Evolutionary conservation across 768 basidiomycete genomes (phyloP).

Genomic region (Hygrophoropsis aurantiaca): DNA sequence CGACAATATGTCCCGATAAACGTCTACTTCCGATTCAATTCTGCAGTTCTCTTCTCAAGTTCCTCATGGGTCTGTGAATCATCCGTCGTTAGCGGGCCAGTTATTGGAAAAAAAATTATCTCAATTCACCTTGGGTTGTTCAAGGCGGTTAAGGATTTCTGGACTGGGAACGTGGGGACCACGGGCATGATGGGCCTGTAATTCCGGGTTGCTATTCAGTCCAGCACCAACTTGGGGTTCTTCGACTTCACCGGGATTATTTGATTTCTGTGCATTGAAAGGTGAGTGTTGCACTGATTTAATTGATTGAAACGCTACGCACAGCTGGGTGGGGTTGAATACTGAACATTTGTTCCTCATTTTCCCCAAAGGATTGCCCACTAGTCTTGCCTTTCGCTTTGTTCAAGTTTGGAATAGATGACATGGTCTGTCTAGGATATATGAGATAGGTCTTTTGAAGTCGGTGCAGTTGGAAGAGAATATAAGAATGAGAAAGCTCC

Average conservation of each 20-base stretch:
- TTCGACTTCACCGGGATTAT: constrained; percentile 53
- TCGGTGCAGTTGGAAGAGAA: too few relatives aligned
- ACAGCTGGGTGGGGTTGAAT: constrained; percentile 68
- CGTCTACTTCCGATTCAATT: constrained; percentile 39
- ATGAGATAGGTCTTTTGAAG: too few relatives aligned
- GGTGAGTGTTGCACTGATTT: background rate
- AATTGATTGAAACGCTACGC: constrained; percentile 13
- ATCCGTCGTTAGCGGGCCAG: background rate
- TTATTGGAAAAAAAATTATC: background rate
- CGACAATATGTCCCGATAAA: background rate
- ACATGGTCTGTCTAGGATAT: background rate
- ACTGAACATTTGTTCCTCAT: constrained; percentile 41
- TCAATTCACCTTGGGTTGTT: constrained; percentile 44
- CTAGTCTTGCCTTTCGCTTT: constrained; percentile 12
- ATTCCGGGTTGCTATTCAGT: constrained; percentile 37
- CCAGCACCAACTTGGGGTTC: constrained; percentile 34
- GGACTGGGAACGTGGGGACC: constrained; percentile 51
- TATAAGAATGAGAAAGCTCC: too few relatives aligned
- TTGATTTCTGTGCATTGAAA: constrained; percentile 45
- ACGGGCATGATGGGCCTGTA: constrained; percentile 47
- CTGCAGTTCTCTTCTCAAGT: constrained; percentile 43
- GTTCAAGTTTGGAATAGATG: constrained; percentile 10
- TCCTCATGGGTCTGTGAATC: constrained; percentile 49
- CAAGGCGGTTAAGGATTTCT: constrained; percentile 44
- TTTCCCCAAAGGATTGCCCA: constrained; percentile 5